These are phyloP conservation scores for Hypholoma sublateritium DNA, from an alignment of 768 basidiomycete genomes.

Conservation along the genomic window DNA sequence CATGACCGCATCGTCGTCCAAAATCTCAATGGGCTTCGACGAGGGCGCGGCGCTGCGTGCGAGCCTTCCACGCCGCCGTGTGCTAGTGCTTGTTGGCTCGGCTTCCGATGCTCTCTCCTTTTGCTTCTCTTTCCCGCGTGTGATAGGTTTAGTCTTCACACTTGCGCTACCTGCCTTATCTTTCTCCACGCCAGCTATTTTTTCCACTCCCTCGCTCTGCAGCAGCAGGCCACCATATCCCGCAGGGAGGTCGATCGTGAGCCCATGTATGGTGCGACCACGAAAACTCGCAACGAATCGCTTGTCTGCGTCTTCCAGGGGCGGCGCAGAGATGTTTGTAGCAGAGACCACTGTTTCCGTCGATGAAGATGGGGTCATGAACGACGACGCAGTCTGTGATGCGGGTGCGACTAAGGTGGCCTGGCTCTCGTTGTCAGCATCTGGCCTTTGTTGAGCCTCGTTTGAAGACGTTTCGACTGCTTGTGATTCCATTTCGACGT, in stretches of 20 bases:
- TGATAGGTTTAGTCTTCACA: conserved; percentile 11
- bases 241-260: conserved; percentile 56
- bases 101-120: conserved; percentile 8
- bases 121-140: conserved; percentile 8
- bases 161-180: conserved; percentile 4
- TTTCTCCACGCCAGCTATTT: not conserved
- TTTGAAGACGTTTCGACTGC: not conserved
- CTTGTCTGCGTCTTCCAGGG: conserved; percentile 21
- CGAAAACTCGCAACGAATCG: conserved; percentile 69
- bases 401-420: not conserved
- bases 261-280: conserved; percentile 72
- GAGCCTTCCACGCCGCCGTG: conserved; percentile 22
- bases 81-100: conserved; percentile 17
- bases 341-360: not conserved
- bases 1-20: conserved; percentile 22
- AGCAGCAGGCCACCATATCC: conserved; percentile 74
- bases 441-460: not conserved
- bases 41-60: conserved; percentile 23
- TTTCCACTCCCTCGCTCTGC: conserved; percentile 21
- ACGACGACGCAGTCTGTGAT: conserved; percentile 2
- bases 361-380: conserved; percentile 12
- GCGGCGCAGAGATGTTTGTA: conserved; percentile 4
- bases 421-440: conserved; percentile 2
- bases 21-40: conserved; percentile 23
- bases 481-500: not conserved